Base-by-base conservation (phyloP, 306 rosid genomes). In the Canavalia gladiata region DNA sequence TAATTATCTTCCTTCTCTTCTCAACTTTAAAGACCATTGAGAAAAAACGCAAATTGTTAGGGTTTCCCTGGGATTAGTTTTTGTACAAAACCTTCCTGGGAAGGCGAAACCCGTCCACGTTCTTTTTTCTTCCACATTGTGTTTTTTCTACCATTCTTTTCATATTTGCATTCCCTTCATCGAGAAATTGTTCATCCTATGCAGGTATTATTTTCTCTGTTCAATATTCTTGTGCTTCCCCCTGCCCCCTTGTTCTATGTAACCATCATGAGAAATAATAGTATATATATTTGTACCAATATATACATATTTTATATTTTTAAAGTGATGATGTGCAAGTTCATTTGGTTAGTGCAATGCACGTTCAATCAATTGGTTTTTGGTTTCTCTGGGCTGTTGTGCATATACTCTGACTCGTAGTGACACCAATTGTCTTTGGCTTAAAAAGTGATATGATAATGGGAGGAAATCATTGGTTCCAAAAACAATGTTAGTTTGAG, bases 181-280 rank as follows among this genome's bases (percentile, higher is more conserved):
- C 57, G 6, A 28, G 83, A 43, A 74, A 63, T 86, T 72, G 6
- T 80, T 82, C 63, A 55, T 63, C 13, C 18, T 56, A 18, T 46
- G 62, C 84, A 81, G 93, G 93, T 87, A 77, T 39, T 75, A 13
- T 13, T 37, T 52, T 51, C 25, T 25, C 13, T 54, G 31, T 49
- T 12, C 8, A 18, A 37, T 62, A 3, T 37, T 29, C 5, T 51
- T 11, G 6, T 39, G 37, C 11, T 13, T 5, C 25, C 25, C 25
- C 25, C 25, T 18, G 0, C 25, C 25, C 25, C 25, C 25, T 18
- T 18, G 25, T 18, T 18, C 25, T 18, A 18, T 18, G 25, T 18
- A 18, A 18, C 56, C 47, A 43, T 57, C 52, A 12, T 45, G 10
- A 5, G 9, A 31, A 30, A 11, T 70, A 45, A 31, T 12, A 12